Evolutionary conservation across 2,329 filamentous ascomycete genomes (phyloP).

Genomic region (Colletotrichum sp.): DNA sequence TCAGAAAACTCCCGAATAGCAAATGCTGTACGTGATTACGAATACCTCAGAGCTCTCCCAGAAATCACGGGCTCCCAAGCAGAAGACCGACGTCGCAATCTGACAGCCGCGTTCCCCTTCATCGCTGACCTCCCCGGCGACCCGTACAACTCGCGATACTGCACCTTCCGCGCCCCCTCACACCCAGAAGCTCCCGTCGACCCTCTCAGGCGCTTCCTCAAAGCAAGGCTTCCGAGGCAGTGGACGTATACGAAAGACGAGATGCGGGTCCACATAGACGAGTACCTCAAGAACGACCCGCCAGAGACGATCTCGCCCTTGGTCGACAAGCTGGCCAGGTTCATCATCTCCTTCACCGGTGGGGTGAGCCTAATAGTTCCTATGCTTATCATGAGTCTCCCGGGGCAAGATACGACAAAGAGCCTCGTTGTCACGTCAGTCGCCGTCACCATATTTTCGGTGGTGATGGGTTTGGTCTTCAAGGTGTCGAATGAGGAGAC

Average conservation of each 20-base stretch:
- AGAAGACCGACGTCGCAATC: neutral
- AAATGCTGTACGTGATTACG: neutral
- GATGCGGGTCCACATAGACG: neutral
- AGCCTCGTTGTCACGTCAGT: neutral
- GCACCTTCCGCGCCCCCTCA: neutral
- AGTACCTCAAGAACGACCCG: neutral
- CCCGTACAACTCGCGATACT: neutral
- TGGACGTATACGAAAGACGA: neutral
- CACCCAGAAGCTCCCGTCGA: neutral
- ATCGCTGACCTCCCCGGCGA: neutral
- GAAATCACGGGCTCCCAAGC: neutral
- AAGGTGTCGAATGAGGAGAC: neutral
- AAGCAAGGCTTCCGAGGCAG: neutral
- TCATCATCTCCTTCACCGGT: neutral
- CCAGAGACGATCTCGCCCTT: neutral
- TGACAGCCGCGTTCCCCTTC: neutral
- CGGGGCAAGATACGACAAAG: neutral
- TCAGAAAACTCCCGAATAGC: accelerated
- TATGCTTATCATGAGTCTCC: neutral
- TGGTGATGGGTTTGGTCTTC: neutral
- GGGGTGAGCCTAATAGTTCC: neutral
- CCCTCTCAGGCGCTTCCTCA: neutral
- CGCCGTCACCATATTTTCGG: neutral
- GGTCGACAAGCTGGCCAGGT: neutral
- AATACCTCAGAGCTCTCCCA: neutral